Conservation (phyloP, 352 stramenopile species). For the Halophytophthora batemanensis region DNA sequence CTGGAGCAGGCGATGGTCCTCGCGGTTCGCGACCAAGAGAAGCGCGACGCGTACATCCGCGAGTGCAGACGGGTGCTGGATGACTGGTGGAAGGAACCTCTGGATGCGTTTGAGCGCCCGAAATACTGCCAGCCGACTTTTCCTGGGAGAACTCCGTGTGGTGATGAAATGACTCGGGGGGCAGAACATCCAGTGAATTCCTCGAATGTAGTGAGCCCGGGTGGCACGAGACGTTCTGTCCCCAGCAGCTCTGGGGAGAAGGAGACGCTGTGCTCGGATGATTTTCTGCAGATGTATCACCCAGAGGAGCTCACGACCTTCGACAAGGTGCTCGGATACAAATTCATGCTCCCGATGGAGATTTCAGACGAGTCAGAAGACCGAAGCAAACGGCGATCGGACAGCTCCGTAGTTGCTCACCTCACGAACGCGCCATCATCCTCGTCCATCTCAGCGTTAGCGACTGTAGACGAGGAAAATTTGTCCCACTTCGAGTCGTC, state of each 20-base stretch:
- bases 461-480: slow-evolving; percentile 50
- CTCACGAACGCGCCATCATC: slow-evolving; percentile 39
- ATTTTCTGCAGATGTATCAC: slow-evolving; percentile 84
- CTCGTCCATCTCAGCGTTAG: slow-evolving; percentile 38
- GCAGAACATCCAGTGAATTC: slow-evolving; percentile 13
- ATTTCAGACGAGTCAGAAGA: slow-evolving; percentile 61
- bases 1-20: slow-evolving; percentile 19
- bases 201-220: neutral
- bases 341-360: slow-evolving; percentile 86
- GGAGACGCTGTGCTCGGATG: slow-evolving; percentile 45
- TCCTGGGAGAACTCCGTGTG: slow-evolving; percentile 21
- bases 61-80: slow-evolving; percentile 72
- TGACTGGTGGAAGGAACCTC: slow-evolving; percentile 85
- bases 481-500: slow-evolving; percentile 29
- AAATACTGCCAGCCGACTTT: slow-evolving; percentile 29
- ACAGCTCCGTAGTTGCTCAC: slow-evolving; percentile 41
- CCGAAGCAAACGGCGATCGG: slow-evolving; percentile 45
- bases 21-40: slow-evolving; percentile 37
- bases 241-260: slow-evolving; percentile 16
- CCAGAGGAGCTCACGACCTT: slow-evolving; percentile 84
- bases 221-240: slow-evolving; percentile 1
- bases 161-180: slow-evolving; percentile 20
- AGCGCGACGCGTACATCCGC: slow-evolving; percentile 71
- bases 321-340: slow-evolving; percentile 81
- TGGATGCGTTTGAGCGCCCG: slow-evolving; percentile 68